Base-by-base conservation (phyloP, 352 stramenopile species). In the Globisporangium lucens region DNA sequence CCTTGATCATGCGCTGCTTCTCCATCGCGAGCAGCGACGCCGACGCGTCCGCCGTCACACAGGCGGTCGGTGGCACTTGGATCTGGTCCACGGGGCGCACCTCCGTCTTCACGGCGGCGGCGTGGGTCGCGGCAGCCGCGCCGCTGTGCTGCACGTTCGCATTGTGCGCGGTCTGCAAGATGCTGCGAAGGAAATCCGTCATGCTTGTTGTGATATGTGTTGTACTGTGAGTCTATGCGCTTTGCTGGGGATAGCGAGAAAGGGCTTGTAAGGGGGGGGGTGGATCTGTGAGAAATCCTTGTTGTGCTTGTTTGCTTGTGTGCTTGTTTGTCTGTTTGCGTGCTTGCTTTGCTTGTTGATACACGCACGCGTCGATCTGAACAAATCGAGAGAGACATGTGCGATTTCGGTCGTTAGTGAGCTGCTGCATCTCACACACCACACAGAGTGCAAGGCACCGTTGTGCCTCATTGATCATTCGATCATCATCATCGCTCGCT, bases 111-210 rank as follows among this genome's bases (percentile, higher is more conserved):
- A 76, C 67, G 12, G 38, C 22, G 30, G 62, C 13, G 1, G 46
- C n/a, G 9, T 46, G 38, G 38, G 38, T 46, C 4, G 29, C 22
- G 24, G 70, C 24, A 36, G 33, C 24, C 57, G 35, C 27, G 27
- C 55, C 29, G 30, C 55, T 60, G 27, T 60, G 55, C 13, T 60
- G 55, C 29, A 35, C 55, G 63, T 63, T 67, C n/a, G 74, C 77
- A n/a, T 71, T 85, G 71, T 67, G 66, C 12, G 72, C 77, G 29
- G 69, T 85, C 62, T 82, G 82, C 63, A 80, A 78, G 70, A 93
- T 93, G 49, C 71, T 93, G 66, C 84, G 84, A 61, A 93, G 85
- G 47, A 90, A 90, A 41, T 93, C 84, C 15, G 84, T 93, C 84
- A 93, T 92, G 49, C n/a, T 68, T 66, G 59, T 68, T 43, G 55